Evolutionary conservation across 768 basidiomycete species (phyloP).

Genomic region (Termitomyces sp.): DNA sequence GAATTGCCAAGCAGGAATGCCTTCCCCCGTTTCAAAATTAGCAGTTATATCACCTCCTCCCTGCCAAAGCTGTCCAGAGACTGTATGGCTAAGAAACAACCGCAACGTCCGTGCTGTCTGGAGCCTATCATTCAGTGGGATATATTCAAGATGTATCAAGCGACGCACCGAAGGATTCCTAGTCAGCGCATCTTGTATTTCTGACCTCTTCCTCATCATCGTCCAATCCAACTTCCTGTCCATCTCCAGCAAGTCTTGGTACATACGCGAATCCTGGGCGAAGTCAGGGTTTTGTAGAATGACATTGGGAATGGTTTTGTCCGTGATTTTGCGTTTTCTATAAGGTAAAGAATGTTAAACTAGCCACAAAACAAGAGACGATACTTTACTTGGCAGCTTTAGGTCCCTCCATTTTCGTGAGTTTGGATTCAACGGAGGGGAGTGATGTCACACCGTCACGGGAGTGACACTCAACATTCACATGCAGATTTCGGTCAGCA

Average conservation of each 20-base stretch:
- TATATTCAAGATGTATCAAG: not conserved
- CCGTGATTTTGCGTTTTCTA: constrained; percentile 75
- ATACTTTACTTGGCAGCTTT: constrained; percentile 31
- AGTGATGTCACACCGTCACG: constrained; percentile 1
- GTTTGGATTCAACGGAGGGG: not conserved
- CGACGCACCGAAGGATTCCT: constrained; percentile 60
- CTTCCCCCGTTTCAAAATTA: constrained; percentile 78
- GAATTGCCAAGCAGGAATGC: constrained; percentile 85
- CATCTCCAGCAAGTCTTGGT: constrained; percentile 80
- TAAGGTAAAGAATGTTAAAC: not conserved
- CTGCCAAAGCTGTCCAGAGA: constrained; percentile 86
- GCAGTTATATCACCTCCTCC: constrained; percentile 41
- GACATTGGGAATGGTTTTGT: constrained; percentile 73
- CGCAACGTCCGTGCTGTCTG: constrained; percentile 81
- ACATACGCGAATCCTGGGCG: constrained; percentile 79
- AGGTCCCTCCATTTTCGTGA: constrained; percentile 26
- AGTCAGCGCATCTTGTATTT: constrained; percentile 85
- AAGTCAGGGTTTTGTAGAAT: constrained; percentile 71
- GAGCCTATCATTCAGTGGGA: constrained; percentile 5
- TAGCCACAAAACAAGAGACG: not conserved
- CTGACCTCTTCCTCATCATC: constrained; percentile 82
- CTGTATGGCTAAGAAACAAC: constrained; percentile 84
- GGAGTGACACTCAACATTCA: not conserved
- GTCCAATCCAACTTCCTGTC: constrained; percentile 95
- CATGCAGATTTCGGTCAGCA: too few species aligned